phyloP scores from a whole-genome alignment of 2,329 filamentous ascomycete species.

The Aspergillus tanneri region DNA sequence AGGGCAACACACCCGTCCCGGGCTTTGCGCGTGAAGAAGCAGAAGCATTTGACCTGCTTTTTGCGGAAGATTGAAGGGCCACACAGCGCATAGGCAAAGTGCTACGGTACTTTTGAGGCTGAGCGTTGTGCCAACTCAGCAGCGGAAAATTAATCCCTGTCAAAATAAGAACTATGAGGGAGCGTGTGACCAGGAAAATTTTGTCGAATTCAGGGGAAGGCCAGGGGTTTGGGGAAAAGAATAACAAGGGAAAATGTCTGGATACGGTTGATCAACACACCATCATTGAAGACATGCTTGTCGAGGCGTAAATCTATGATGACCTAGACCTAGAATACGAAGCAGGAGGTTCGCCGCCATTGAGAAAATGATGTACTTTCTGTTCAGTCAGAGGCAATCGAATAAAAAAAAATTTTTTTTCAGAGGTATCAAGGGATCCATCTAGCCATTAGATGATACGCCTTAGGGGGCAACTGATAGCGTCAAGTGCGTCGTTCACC shows the following conservation, averaged over 20 bases:
- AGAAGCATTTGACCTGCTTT: neutral
- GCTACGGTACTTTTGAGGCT: conserved; percentile 19
- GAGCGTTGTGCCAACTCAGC: conserved; percentile 33
- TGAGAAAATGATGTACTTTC: neutral
- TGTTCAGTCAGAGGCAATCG: neutral
- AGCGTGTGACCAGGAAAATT: conserved; percentile 33
- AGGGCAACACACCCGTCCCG: too few species aligned
- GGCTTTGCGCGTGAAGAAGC: neutral
- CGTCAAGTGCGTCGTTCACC: neutral
- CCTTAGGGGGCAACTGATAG: neutral
- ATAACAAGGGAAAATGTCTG: neutral
- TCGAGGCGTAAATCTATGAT: conserved; percentile 1
- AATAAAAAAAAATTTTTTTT: too few species aligned
- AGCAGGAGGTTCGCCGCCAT: neutral
- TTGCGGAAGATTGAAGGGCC: neutral
- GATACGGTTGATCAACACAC: neutral
- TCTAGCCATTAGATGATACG: neutral
- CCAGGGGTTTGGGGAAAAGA: neutral
- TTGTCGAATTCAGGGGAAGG: conserved; percentile 16
- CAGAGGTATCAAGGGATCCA: neutral
- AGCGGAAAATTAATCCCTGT: conserved; percentile 20
- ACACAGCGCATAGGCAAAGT: neutral
- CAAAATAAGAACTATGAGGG: conserved; percentile 15
- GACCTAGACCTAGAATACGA: conserved; percentile 10
- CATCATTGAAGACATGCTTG: neutral